These are phyloP conservation scores for Lupinus albus DNA, from an alignment of 306 rosid species.

Conservation along the genomic window DNA sequence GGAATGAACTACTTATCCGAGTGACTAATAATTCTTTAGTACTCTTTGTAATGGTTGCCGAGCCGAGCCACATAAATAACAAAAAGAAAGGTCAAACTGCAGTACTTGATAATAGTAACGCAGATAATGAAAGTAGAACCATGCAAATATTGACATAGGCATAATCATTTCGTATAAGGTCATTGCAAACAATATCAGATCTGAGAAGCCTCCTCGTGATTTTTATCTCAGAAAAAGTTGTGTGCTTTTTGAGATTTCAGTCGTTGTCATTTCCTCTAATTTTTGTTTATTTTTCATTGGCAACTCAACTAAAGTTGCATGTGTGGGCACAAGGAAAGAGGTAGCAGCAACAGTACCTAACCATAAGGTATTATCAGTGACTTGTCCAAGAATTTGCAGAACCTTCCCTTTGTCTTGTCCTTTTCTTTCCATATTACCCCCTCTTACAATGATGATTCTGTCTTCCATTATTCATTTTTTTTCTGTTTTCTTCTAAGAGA, in stretches of 20 bases:
- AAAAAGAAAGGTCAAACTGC: too few species aligned
- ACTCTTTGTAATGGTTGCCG: too few species aligned
- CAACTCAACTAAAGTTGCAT: background rate
- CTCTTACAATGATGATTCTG: constrained; percentile 40
- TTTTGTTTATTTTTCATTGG: too few species aligned
- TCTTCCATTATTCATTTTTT: too few species aligned
- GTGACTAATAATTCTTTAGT: too few species aligned
- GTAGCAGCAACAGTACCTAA: constrained; percentile 34
- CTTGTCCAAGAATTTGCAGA: constrained; percentile 45
- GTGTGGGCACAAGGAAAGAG: constrained; percentile 1
- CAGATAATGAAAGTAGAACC: too few species aligned
- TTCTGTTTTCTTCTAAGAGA: too few species aligned
- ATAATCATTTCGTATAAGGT: too few species aligned
- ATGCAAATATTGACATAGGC: too few species aligned
- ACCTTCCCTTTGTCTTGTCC: constrained; percentile 10
- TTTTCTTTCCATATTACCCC: constrained; percentile 30
- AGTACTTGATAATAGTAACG: too few species aligned
- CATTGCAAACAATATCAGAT: constrained; percentile 34
- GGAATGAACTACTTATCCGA: too few species aligned
- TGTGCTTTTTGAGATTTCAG: constrained; percentile 16
- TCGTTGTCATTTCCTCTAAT: background rate
- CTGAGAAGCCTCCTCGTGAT: constrained; percentile 46
- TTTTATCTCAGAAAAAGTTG: constrained; percentile 17
- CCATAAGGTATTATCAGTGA: constrained; percentile 30
- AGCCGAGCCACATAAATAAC: too few species aligned